Evolutionary conservation across 2,329 filamentous ascomycete species (phyloP).

Genomic region (Biscogniauxia sp.): DNA sequence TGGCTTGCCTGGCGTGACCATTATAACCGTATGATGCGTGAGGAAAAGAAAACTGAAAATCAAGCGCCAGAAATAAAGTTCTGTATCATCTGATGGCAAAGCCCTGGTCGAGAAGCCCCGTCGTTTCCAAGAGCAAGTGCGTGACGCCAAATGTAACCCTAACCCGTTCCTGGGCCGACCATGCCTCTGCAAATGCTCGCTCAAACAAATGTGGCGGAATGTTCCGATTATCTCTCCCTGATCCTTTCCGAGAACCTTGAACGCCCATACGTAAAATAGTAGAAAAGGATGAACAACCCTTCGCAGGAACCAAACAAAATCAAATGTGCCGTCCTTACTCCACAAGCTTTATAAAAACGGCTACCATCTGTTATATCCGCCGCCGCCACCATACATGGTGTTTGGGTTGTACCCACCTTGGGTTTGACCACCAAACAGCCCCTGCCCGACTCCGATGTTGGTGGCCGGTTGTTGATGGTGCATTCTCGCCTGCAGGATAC

Average conservation of each 20-base stretch:
- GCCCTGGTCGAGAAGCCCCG: slow-evolving; percentile 30
- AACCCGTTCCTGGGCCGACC: slow-evolving; percentile 29
- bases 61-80: slow-evolving; percentile 26
- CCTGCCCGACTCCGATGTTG: slow-evolving; percentile 82
- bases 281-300: slow-evolving; percentile 4
- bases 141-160: slow-evolving; percentile 36
- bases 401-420: slow-evolving; percentile 94
- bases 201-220: slow-evolving; percentile 41
- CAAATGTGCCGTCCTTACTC: slow-evolving; percentile 22
- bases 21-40: slow-evolving; percentile 34
- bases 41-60: slow-evolving; percentile 21
- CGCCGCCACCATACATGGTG: slow-evolving; percentile 70
- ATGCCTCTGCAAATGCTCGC: slow-evolving; percentile 45
- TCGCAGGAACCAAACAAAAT: slow-evolving; percentile 30
- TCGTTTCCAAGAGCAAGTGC: slow-evolving; percentile 35
- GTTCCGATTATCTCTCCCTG: slow-evolving; percentile 29
- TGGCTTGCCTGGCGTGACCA: slow-evolving; percentile 61
- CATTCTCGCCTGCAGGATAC: slow-evolving; percentile 97
- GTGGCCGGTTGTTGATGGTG: slow-evolving; percentile 76
- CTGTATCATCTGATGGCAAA: slow-evolving; percentile 32
- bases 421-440: slow-evolving; percentile 80
- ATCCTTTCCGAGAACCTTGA: slow-evolving; percentile 27
- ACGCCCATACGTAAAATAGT: slow-evolving; percentile 27
- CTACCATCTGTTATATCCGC: slow-evolving; percentile 69
- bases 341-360: slow-evolving; percentile 18